These are phyloP conservation scores for Bruguiera sexangula DNA, from an alignment of 345 rosid genomes.

Conservation along the genomic window DNA sequence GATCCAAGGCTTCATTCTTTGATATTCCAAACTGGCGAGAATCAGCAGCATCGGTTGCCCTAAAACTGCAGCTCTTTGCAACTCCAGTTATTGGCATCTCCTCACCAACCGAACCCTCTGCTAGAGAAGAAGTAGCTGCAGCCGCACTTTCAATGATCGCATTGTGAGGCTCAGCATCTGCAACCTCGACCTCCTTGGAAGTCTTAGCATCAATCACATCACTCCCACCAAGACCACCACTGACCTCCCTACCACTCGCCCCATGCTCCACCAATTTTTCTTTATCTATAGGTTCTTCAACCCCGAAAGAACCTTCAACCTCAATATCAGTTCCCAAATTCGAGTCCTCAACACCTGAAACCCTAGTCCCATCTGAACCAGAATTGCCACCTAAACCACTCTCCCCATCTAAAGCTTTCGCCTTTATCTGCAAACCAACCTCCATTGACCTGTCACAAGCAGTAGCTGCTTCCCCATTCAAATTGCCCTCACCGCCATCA, in stretches of 20 bases:
- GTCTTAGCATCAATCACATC: conserved; percentile 4
- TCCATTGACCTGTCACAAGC: conserved; percentile 1
- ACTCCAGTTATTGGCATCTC: conserved; percentile 17
- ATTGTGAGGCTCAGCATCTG: conserved; percentile 2
- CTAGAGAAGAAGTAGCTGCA: neutral
- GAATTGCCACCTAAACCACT: conserved; percentile 12
- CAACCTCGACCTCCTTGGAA: neutral
- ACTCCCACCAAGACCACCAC: neutral
- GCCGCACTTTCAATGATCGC: conserved; percentile 3
- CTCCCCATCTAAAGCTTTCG: conserved; percentile 10
- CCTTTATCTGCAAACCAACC: conserved; percentile 15
- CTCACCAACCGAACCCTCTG: conserved; percentile 9
- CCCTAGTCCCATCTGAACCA: conserved; percentile 5
- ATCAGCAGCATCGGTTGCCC: neutral
- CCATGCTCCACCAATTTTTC: conserved; percentile 8
- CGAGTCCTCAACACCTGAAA: conserved; percentile 13
- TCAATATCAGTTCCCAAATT: conserved; percentile 8
- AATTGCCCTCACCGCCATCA: conserved; percentile 21
- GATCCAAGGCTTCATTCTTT: conserved; percentile 13
- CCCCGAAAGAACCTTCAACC: conserved; percentile 5
- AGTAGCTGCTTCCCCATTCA: conserved; percentile 18
- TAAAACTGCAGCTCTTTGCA: neutral
- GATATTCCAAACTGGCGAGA: conserved; percentile 6
- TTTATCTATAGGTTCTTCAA: conserved; percentile 12
- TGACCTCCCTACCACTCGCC: conserved; percentile 6